A percentile compares a stretch with the other conserved stretches of the same genome.
Conservation (phyloP, 306 rosid species). For the Lupinus albus region DNA sequence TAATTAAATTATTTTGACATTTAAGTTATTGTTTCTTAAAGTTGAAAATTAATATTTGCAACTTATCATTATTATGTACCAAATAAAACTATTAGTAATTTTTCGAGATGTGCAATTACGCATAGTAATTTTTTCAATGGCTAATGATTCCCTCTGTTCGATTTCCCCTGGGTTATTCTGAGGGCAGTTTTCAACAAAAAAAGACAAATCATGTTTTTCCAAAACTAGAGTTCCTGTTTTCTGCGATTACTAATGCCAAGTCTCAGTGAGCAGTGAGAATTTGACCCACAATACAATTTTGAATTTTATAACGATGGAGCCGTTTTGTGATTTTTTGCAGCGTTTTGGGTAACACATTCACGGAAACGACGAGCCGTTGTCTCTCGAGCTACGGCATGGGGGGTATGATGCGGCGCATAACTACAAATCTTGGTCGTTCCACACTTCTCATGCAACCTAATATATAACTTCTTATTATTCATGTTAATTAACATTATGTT, state of each 20-base stretch:
- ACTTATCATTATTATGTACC: not conserved
- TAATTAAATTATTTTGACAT: no score
- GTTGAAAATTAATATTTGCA: no score
- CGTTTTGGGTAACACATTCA: not conserved
- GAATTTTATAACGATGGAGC: not conserved
- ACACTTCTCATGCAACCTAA: not conserved
- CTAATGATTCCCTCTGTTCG: not conserved
- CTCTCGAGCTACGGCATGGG: not conserved
- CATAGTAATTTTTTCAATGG: not conserved
- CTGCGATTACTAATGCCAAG: not conserved
- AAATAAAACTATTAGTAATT: no score
- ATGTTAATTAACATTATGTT: no score
- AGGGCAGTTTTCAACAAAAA: not conserved
- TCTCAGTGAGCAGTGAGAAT: not conserved
- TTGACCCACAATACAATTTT: slow-evolving; percentile 2
- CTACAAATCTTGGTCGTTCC: slow-evolving; percentile 20
- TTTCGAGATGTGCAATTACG: not conserved
- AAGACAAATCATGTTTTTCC: not conserved
- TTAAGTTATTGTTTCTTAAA: not conserved
- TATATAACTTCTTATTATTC: no score
- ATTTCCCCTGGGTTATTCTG: no score
- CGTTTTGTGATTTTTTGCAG: not conserved
- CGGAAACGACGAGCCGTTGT: not conserved
- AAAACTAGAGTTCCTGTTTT: not conserved
- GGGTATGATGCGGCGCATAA: not conserved